phyloP scores from a whole-genome alignment of 306 rosid species.

The Quercus bicolor region DNA sequence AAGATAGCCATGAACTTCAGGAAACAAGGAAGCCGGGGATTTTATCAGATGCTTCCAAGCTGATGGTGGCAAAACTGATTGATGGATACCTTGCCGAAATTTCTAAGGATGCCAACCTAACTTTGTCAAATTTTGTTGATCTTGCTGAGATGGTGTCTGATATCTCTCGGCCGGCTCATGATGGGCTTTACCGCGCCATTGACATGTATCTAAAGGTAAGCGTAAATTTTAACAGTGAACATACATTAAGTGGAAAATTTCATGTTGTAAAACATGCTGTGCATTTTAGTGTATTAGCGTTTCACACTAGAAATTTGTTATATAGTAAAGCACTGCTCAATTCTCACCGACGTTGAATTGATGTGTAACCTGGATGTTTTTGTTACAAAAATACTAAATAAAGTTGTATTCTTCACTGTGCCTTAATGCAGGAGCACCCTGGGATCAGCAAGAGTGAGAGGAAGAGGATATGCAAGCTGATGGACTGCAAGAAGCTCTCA shows the following conservation, averaged over 20 bases:
- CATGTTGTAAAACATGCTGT: constrained; percentile 5
- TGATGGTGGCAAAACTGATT: constrained; percentile 86
- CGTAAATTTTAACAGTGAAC: not conserved
- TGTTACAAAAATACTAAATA: not conserved
- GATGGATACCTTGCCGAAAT: constrained; percentile 89
- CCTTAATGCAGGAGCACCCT: constrained; percentile 68
- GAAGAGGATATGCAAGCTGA: constrained; percentile 86
- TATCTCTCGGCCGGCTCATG: constrained; percentile 75
- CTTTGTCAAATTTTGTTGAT: constrained; percentile 56
- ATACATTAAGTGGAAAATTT: constrained; percentile 3
- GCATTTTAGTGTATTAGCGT: not conserved
- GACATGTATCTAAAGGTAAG: constrained; percentile 94
- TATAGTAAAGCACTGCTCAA: not conserved
- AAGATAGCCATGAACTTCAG: constrained; percentile 37
- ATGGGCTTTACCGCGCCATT: constrained; percentile 83
- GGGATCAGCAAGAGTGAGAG: constrained; percentile 80
- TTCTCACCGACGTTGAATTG: not conserved
- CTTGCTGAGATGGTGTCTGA: constrained; percentile 72
- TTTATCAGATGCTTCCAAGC: constrained; percentile 86
- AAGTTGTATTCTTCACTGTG: not conserved
- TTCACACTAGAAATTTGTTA: not conserved
- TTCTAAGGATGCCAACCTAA: constrained; percentile 73
- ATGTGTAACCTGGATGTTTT: not conserved
- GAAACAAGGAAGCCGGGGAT: constrained; percentile 59
- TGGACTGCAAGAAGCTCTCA: constrained; percentile 88